These are phyloP conservation scores for Sporothrix curviconia DNA, from an alignment of 2,329 filamentous ascomycete species.

Conservation along the genomic window DNA sequence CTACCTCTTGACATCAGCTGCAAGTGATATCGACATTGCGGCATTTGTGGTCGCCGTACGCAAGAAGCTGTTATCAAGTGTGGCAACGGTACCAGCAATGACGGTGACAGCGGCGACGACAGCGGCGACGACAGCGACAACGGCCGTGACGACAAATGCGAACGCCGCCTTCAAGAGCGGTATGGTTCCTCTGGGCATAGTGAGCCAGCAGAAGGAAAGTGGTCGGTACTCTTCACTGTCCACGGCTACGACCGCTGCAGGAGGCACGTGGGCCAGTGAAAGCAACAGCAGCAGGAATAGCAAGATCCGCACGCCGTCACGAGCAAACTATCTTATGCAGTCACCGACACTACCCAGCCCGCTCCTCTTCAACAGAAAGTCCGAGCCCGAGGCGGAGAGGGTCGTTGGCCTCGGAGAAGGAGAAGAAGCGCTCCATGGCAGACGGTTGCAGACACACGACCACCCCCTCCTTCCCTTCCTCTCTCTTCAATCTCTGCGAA, in stretches of 20 bases:
- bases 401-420: neutral
- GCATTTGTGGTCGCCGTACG: constrained; percentile 48
- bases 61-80: constrained; percentile 40
- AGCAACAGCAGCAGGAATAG: neutral
- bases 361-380: neutral
- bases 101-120: constrained; percentile 36
- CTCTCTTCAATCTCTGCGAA: neutral
- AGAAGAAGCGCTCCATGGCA: neutral
- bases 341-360: constrained; percentile 4
- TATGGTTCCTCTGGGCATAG: neutral
- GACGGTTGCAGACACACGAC: neutral
- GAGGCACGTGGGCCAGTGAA: neutral
- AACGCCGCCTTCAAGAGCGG: neutral
- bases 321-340: neutral
- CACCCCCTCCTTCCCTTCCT: neutral
- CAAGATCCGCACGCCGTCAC: constrained; percentile 5
- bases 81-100: constrained; percentile 31
- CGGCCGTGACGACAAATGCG: too few species aligned
- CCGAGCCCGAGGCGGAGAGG: neutral
- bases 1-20: constrained; percentile 49
- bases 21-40: constrained; percentile 47
- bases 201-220: constrained; percentile 5
- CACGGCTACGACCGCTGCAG: neutral
- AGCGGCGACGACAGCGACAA: too few species aligned
- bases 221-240: constrained; percentile 4